Percentiles rank a stretch among this genome's conserved stretches.
These are phyloP conservation scores for Trichoderma afroharzianum DNA, from an alignment of 2,329 filamentous ascomycete species.

Conservation along the genomic window DNA sequence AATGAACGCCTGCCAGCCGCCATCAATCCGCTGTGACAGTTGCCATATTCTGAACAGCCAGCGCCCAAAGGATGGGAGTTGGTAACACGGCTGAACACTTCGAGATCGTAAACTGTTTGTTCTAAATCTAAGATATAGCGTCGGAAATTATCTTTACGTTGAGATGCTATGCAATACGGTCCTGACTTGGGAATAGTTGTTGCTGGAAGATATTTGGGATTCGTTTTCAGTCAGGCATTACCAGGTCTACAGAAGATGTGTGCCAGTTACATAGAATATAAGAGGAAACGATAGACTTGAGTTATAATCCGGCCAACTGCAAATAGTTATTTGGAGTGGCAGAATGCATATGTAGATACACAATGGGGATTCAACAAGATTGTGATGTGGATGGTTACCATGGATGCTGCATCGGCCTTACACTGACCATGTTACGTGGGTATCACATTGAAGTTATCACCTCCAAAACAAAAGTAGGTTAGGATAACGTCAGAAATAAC, in stretches of 20 bases:
- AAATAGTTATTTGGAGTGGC: too few relatives aligned
- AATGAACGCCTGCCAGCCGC: neutral
- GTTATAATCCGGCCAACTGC: too few relatives aligned
- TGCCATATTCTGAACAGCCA: neutral
- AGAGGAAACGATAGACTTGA: neutral
- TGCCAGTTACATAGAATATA: neutral
- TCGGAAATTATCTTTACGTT: neutral
- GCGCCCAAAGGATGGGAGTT: neutral
- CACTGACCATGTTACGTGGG: rapidly evolving
- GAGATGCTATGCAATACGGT: neutral
- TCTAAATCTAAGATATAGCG: neutral
- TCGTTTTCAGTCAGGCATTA: neutral
- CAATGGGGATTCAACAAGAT: neutral
- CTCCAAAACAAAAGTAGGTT: neutral
- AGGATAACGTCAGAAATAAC: neutral
- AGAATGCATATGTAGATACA: neutral
- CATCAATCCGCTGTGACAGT: neutral
- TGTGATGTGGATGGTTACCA: neutral
- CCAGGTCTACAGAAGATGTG: neutral
- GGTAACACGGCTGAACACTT: neutral
- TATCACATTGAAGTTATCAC: neutral
- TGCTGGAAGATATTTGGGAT: neutral
- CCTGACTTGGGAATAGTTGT: neutral
- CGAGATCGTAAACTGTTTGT: neutral
- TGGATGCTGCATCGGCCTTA: neutral